Evolutionary conservation across 495 filamentous ascomycete species (phyloP), one percentile per base, ranked within the genome.

Genomic region (Penicillium silybi): DNA sequence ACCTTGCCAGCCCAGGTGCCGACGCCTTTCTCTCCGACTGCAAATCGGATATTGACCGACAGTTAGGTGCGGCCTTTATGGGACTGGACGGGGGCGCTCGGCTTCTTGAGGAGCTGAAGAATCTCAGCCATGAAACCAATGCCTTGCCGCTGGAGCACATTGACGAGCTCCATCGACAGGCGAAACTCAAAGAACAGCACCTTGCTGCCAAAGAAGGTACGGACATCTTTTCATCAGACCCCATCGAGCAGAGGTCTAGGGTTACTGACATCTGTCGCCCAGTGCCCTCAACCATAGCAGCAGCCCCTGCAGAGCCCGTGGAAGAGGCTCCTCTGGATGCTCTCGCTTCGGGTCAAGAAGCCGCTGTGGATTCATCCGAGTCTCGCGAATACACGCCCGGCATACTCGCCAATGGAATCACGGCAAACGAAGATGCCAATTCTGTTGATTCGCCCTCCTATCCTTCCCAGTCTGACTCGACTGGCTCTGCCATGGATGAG

Each of bases 61-160:
- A 90, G 7, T 69, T 86, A 51, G 71, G 74, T 6, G 81, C 85
- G 53, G 77, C 87, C 8, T 75, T 80, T 34, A 75, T 69, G 56
- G 70, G 61, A 10, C 62, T 62, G 49, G 59, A 68, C 49, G 68
- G 63, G 13, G 59, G 64, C 13, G 54, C 66, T 44, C 73, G 69
- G 39, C 69, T 86, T 32, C 63, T 72, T 3, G 75, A 79, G 7
- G 83, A 88, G 50, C 69, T 85, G 46, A 76, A 82, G 38, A 58
- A 65, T 34, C 70, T 84, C 1, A 73, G 73, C 7, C 53, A 72
- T 22, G 71, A 83, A 51, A 62, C 79, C 16, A 66, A 75, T 52
- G 74, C 69, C 0, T 51, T 75, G 43, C 59, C 71, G 1, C 58
- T 72, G 38, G 68, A 66, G 19, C 68, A 73, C 41, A 54, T 79